Percentiles rank a stretch among this genome's conserved stretches.
phyloP scores from a whole-genome alignment of 805 yeast genomes.

The Zygotorulaspora florentina region DNA sequence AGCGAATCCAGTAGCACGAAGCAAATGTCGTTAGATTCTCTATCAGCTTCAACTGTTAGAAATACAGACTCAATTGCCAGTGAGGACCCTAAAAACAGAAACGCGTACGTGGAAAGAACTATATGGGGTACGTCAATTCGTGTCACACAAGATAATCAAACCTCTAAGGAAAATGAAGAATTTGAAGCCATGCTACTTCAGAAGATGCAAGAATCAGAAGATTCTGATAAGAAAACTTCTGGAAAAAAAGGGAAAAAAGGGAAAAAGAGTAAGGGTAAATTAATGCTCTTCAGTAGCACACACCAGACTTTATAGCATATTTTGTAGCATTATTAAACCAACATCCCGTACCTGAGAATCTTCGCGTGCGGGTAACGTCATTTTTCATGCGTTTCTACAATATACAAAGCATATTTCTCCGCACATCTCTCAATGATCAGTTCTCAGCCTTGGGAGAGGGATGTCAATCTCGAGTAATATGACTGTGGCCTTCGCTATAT shows the following conservation, averaged over 20 bases:
- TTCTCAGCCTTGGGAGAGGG: too few relatives aligned
- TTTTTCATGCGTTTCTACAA: too few relatives aligned
- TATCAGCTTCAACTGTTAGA: conserved; percentile 9
- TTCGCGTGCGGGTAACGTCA: neutral
- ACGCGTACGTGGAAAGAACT: conserved; percentile 43
- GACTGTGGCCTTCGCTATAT: too few relatives aligned
- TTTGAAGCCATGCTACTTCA: conserved; percentile 47
- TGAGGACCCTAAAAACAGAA: conserved; percentile 10
- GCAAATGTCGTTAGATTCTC: conserved; percentile 5
- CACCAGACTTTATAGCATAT: conserved; percentile 14
- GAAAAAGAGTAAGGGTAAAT: conserved; percentile 44
- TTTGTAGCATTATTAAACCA: neutral
- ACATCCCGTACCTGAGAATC: neutral
- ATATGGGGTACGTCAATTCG: conserved; percentile 68
- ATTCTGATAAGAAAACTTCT: neutral
- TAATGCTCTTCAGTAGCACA: conserved; percentile 26
- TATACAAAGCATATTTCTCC: too few relatives aligned
- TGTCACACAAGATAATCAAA: conserved; percentile 32
- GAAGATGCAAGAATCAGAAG: conserved; percentile 46
- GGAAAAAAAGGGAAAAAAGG: conserved; percentile 32
- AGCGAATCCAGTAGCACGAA: neutral
- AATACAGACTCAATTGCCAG: conserved; percentile 1
- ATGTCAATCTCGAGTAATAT: too few relatives aligned
- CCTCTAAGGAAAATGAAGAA: conserved; percentile 44
- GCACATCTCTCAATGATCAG: too few relatives aligned